phyloP scores from a whole-genome alignment of 2,329 filamentous ascomycete genomes.

The Botryotinia narcissicola region DNA sequence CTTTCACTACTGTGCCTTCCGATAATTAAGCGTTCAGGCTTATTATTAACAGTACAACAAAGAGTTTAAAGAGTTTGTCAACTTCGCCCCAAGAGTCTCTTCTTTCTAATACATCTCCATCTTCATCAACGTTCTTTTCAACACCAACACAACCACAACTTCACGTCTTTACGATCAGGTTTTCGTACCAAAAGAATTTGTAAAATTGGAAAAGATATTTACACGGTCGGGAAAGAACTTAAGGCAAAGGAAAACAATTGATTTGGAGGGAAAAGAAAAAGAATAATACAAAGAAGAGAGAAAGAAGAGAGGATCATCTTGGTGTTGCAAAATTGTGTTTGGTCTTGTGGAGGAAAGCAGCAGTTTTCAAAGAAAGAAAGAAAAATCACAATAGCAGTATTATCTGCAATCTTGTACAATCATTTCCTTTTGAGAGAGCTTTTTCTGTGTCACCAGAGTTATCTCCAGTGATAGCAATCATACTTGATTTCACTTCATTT shows the following conservation, averaged over 20 bases:
- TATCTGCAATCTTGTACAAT: slow-evolving; percentile 40
- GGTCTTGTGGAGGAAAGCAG: slow-evolving; percentile 21
- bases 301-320: slow-evolving; percentile 15
- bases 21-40: not conserved
- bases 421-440: slow-evolving; percentile 36
- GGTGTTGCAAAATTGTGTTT: slow-evolving; percentile 18
- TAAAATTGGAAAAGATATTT: not conserved
- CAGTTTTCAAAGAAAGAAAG: slow-evolving; percentile 29
- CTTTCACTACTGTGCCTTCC: not conserved
- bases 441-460: slow-evolving; percentile 36
- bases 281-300: slow-evolving; percentile 17
- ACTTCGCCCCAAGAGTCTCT: not conserved
- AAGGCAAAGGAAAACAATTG: slow-evolving; percentile 9
- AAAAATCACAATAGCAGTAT: slow-evolving; percentile 34
- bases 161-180: not conserved
- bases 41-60: not conserved
- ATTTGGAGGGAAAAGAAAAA: slow-evolving; percentile 18
- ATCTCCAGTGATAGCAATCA: slow-evolving; percentile 40
- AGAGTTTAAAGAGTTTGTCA: slow-evolving; percentile 19
- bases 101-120: not conserved
- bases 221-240: slow-evolving; percentile 3
- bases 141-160: not conserved
- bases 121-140: slow-evolving; percentile 6
- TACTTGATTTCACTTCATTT: slow-evolving; percentile 41
- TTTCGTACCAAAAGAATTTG: not conserved